Evolutionary conservation across 805 yeast species (phyloP).

Genomic region (Candida sphagnicola): DNA sequence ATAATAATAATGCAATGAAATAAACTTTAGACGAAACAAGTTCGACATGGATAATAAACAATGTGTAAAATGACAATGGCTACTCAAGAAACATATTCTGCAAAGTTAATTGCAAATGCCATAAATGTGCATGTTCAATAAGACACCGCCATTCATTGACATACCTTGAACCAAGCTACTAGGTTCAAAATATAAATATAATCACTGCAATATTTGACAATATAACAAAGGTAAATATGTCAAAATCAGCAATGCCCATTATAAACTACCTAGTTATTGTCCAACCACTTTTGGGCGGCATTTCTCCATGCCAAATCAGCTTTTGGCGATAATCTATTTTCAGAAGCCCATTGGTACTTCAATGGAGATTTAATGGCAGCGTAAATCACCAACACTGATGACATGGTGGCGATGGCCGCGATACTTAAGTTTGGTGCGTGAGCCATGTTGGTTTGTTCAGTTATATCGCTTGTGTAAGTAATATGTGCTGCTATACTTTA

Average conservation of each 20-base stretch:
- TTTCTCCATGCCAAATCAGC: constrained; percentile 48
- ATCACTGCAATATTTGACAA: too few species aligned
- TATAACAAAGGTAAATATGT: too few species aligned
- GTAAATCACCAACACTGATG: constrained; percentile 36
- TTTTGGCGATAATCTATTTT: constrained; percentile 42
- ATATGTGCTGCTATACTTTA: too few species aligned
- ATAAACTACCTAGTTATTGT: constrained; percentile 11
- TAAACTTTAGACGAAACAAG: background rate
- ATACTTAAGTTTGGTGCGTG: constrained; percentile 39
- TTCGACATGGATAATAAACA: too few species aligned
- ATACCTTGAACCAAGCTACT: too few species aligned
- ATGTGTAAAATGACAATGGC: too few species aligned
- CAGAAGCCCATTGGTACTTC: constrained; percentile 38
- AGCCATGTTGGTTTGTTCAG: constrained; percentile 10
- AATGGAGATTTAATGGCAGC: constrained; percentile 38
- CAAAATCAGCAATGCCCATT: too few species aligned
- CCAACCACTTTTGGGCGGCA: constrained; percentile 43
- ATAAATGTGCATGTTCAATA: too few species aligned
- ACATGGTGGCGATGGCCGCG: constrained; percentile 40
- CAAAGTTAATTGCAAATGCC: too few species aligned
- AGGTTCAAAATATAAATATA: too few species aligned
- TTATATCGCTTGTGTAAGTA: background rate
- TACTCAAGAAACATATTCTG: too few species aligned
- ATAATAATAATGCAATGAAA: background rate
- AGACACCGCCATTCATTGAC: too few species aligned